These are phyloP conservation scores for Aristolochia contorta DNA, from an alignment of 164 flowering plant genomes.

Conservation along the genomic window DNA sequence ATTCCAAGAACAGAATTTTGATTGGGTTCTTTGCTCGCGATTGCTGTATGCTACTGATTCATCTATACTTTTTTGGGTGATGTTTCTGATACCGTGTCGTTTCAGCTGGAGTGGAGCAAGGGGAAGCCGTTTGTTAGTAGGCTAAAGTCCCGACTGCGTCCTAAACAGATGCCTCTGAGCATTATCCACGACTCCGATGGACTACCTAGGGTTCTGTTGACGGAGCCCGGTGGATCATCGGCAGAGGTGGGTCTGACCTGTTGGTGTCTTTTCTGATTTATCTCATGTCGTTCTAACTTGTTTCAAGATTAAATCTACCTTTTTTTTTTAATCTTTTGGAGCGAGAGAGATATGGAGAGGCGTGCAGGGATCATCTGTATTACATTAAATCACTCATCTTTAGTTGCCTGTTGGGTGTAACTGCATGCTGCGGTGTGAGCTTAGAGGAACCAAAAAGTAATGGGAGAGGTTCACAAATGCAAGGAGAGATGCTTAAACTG, in stretches of 20 bases:
- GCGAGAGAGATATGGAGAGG: no score
- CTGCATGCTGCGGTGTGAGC: no score
- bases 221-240: conserved; percentile 66
- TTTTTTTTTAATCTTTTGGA: no score
- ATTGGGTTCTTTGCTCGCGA: background rate
- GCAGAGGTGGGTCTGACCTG: conserved; percentile 44
- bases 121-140: conserved; percentile 1
- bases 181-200: conserved; percentile 31
- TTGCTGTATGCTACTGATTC: background rate
- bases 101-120: conserved; percentile 8
- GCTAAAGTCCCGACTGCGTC: background rate
- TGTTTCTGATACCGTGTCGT: background rate
- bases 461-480: no score
- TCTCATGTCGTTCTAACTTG: background rate
- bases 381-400: no score
- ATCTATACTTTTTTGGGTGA: background rate
- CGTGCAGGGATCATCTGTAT: no score
- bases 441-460: no score
- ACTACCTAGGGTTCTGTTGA: conserved; percentile 38
- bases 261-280: background rate
- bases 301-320: no score
- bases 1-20: background rate
- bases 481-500: no score
- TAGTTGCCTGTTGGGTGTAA: no score
- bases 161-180: conserved; percentile 30